Evolutionary conservation across 345 rosid species (phyloP).

Genomic region (Passiflora organensis): DNA sequence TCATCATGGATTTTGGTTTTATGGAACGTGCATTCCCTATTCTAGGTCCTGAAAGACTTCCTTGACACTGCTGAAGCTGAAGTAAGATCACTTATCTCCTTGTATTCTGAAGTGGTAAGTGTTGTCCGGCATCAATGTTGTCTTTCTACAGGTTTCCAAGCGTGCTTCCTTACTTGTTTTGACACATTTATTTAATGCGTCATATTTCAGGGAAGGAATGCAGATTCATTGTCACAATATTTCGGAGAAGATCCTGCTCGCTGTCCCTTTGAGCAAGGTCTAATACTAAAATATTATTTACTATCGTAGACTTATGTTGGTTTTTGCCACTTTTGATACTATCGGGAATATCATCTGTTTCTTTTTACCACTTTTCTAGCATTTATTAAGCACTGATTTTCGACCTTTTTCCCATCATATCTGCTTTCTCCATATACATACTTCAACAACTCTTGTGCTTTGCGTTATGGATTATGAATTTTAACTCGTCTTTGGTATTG

Average conservation of each 20-base stretch:
- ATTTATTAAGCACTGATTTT: too few relatives aligned
- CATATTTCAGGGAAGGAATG: conserved; percentile 80
- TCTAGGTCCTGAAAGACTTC: conserved; percentile 79
- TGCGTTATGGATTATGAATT: background rate
- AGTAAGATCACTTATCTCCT: conserved; percentile 65
- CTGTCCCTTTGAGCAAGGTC: conserved; percentile 99
- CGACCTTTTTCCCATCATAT: too few relatives aligned
- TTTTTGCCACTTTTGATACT: background rate
- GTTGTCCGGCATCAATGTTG: conserved; percentile 2
- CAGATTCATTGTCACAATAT: conserved; percentile 90
- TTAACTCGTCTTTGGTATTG: background rate
- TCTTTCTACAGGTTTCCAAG: background rate
- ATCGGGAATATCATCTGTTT: background rate
- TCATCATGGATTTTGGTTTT: background rate
- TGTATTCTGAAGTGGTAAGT: conserved; percentile 89
- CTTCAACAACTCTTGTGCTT: background rate
- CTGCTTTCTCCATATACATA: too few relatives aligned
- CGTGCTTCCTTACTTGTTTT: conserved; percentile 7
- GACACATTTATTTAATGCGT: conserved; percentile 7
- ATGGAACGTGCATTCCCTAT: too few relatives aligned
- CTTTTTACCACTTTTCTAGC: background rate
- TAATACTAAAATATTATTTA: conserved; percentile 1
- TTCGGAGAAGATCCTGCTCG: conserved; percentile 98
- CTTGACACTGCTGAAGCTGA: conserved; percentile 89
- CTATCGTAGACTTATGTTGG: background rate